Evolutionary conservation across 495 filamentous ascomycete genomes (phyloP).

Genomic region (Penicillium odoratum): DNA sequence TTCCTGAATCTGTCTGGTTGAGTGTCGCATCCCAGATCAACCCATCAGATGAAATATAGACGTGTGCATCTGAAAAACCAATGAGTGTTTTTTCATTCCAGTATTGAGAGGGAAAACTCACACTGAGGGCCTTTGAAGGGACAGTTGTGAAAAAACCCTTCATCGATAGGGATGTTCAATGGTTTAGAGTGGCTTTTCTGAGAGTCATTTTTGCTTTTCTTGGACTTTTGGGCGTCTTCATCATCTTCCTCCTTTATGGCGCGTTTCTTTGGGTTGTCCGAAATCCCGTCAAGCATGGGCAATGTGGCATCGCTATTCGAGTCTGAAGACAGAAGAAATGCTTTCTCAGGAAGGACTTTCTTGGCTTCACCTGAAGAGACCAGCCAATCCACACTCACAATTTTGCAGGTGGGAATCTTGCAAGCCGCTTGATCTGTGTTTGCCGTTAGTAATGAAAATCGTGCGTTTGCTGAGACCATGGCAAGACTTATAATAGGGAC

Average conservation of each 20-base stretch:
- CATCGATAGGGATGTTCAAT: constrained; percentile 53
- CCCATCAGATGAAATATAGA: constrained; percentile 63
- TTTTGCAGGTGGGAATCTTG: constrained; percentile 44
- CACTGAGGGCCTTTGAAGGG: neutral
- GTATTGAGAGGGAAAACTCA: too few species aligned
- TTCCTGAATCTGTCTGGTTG: constrained; percentile 49
- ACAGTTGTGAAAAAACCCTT: constrained; percentile 26
- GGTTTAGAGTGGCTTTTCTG: constrained; percentile 41
- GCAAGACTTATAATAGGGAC: constrained; percentile 9
- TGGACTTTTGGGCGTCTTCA: neutral
- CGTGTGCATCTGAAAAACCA: constrained; percentile 24
- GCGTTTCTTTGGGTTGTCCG: constrained; percentile 31
- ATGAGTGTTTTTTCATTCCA: neutral
- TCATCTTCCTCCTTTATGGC: constrained; percentile 9
- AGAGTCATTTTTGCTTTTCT: constrained; percentile 45
- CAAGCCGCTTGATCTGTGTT: constrained; percentile 29
- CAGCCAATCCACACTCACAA: constrained; percentile 67
- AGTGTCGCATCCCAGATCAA: constrained; percentile 62
- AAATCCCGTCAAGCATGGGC: constrained; percentile 11
- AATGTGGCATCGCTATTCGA: neutral
- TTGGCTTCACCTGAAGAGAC: constrained; percentile 46
- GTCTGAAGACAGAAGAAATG: constrained; percentile 23
- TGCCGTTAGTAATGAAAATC: neutral
- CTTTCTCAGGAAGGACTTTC: constrained; percentile 43
- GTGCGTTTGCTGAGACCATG: neutral